Evolutionary conservation across 495 filamentous ascomycete genomes (phyloP), one percentile per base, ranked within the genome.

Genomic region (Articulospora tetracladia): DNA sequence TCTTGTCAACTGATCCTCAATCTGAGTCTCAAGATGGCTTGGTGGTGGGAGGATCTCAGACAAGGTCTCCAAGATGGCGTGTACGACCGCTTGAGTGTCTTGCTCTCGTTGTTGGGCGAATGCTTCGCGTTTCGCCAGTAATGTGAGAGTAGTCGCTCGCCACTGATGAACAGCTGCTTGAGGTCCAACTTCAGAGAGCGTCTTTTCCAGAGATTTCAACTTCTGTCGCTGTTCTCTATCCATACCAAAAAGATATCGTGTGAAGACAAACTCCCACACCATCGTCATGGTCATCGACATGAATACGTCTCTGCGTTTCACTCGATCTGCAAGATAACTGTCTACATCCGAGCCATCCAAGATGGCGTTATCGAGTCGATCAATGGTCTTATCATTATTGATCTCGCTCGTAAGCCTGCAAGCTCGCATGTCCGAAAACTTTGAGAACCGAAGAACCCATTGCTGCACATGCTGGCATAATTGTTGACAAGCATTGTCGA

Each of bases 241-340:
- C 91, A 98, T 94, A 62, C 95, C 94, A 68, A 98, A 98, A 34
- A 98, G 84, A 69, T 98, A 98, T 57, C 95, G 87, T 12, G 92
- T 96, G 72, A 98, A 98, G 69, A 98, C 86, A 68, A 90, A 96
- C 70, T 98, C 93, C 91, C 92, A 97, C 34, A 98, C 84, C 90
- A 98, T 96, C 47, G 86, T 92, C 92, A 97, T 98, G 62, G 92
- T 87, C 64, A 98, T 89, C 24, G 90, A 92, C 89, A 97, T 96
- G 76, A 98, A 95, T 32, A 97, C 88, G 74, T 97, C 91, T 34
- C 92, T 85, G 53, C 94, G 85, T 59, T 83, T 83, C 54, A 94
- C 87, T 46, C 95, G 88, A 68, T 98, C 95, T 61, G 79, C 80
- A 13, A 98, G 84, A 69, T 93, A 92, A 53, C 75, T 75, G 66